A percentile compares a stretch with the other conserved stretches of the same genome.
These are phyloP conservation scores for Starmerella tilneyi DNA, from an alignment of 805 yeast genomes.

Conservation along the genomic window DNA sequence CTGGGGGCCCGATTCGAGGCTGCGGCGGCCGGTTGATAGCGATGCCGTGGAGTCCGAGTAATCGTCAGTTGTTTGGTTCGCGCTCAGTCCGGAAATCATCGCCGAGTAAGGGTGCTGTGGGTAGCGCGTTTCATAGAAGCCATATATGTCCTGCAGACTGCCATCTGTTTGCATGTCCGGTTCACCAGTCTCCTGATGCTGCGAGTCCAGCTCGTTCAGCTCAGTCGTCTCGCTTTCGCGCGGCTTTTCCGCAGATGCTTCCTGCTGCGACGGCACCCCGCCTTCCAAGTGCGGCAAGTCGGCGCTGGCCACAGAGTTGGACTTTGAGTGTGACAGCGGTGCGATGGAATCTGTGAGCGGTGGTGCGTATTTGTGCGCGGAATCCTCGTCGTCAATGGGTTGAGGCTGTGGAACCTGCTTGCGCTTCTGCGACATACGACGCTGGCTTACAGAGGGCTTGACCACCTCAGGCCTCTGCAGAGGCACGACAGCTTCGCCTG, in stretches of 20 bases:
- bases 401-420: background rate
- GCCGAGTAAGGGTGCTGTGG: slow-evolving; percentile 20
- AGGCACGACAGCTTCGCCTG: background rate
- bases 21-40: slow-evolving; percentile 26
- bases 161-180: too few relatives aligned
- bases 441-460: background rate
- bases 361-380: background rate
- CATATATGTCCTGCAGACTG: slow-evolving; percentile 25
- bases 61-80: background rate
- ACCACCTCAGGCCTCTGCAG: background rate
- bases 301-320: slow-evolving; percentile 1
- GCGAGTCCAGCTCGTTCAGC: background rate
- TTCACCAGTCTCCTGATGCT: slow-evolving; percentile 5
- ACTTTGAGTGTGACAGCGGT: slow-evolving; percentile 6
- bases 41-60: slow-evolving; percentile 27
- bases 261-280: background rate
- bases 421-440: slow-evolving; percentile 6
- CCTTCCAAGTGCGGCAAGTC: background rate
- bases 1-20: slow-evolving; percentile 20
- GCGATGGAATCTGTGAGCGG: background rate
- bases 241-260: slow-evolving; percentile 2
- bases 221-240: background rate
- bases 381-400: too few relatives aligned
- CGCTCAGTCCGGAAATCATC: slow-evolving; percentile 10
- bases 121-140: slow-evolving; percentile 25